phyloP scores from a whole-genome alignment of 495 filamentous ascomycete genomes.

The Neurospora sp. region DNA sequence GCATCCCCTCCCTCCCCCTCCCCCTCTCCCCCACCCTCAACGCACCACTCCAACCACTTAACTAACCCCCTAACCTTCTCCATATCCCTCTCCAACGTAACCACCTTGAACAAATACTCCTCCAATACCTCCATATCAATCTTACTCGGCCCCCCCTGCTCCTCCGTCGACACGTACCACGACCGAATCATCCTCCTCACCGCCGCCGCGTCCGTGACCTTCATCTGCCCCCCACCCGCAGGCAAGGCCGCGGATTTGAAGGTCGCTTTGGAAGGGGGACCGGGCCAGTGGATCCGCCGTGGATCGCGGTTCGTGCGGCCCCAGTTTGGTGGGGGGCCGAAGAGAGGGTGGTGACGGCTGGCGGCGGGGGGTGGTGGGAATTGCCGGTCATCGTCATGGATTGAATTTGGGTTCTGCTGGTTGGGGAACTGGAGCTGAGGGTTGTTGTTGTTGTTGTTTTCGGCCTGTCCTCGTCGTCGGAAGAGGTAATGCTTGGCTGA shows the following conservation, averaged over 20 bases:
- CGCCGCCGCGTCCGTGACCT: conserved; percentile 1
- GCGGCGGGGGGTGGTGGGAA: conserved; percentile 9
- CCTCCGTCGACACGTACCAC: conserved; percentile 57
- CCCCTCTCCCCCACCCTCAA: conserved; percentile 40
- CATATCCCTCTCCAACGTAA: conserved; percentile 63
- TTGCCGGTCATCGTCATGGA: neutral
- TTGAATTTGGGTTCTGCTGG: neutral
- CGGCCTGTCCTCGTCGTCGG: neutral
- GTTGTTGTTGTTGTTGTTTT: neutral
- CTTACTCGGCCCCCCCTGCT: conserved; percentile 55
- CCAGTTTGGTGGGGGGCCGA: neutral
- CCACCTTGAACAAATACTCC: conserved; percentile 57
- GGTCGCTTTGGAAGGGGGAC: neutral
- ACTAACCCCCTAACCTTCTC: conserved; percentile 33
- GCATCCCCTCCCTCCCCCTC: conserved; percentile 14
- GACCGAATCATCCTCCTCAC: conserved; percentile 37
- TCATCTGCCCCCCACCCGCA: neutral
- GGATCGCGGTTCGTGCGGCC: neutral
- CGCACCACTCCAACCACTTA: conserved; percentile 62
- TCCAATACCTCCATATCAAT: conserved; percentile 67
- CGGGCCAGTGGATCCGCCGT: neutral
- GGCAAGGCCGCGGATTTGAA: neutral
- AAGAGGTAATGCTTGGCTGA: neutral
- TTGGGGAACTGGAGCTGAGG: neutral
- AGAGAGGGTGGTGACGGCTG: conserved; percentile 1